phyloP scores from a whole-genome alignment of 371 early-diverging fungal genomes.

The Mortierella sp. region DNA sequence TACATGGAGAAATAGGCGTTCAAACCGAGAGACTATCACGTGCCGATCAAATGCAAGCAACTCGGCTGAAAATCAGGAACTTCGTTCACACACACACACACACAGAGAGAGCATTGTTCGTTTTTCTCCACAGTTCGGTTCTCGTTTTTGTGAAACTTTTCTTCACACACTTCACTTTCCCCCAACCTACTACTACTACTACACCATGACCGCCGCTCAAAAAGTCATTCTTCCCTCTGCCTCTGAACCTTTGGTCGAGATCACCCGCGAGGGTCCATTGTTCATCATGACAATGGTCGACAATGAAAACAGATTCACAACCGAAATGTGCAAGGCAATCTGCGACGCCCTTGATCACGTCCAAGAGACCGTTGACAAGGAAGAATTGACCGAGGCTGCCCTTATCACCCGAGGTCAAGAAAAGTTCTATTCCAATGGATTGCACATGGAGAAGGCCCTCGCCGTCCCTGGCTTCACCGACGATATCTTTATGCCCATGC shows the following conservation, averaged over 20 bases:
- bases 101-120: too few species aligned
- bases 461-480: constrained; percentile 59
- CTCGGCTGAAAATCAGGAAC: neutral
- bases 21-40: too few species aligned
- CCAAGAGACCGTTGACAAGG: constrained; percentile 61
- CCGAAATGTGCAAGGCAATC: constrained; percentile 68
- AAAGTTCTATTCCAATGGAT: constrained; percentile 84
- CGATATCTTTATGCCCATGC: constrained; percentile 46
- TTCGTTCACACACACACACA: too few species aligned
- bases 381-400: constrained; percentile 57
- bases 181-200: too few species aligned
- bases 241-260: constrained; percentile 60
- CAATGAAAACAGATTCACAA: constrained; percentile 76
- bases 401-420: constrained; percentile 74
- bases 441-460: constrained; percentile 72
- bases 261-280: constrained; percentile 68
- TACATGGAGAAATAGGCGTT: too few species aligned
- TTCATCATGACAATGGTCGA: constrained; percentile 71
- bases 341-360: constrained; percentile 72
- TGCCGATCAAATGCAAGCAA: neutral
- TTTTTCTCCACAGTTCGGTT: too few species aligned
- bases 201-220: constrained; percentile 9
- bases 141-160: too few species aligned
- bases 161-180: too few species aligned
- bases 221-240: constrained; percentile 15